Percentiles rank a stretch among this genome's conserved stretches.
Conservation (phyloP, 2,329 filamentous ascomycete genomes). For the Cladosporium oxysporum region DNA sequence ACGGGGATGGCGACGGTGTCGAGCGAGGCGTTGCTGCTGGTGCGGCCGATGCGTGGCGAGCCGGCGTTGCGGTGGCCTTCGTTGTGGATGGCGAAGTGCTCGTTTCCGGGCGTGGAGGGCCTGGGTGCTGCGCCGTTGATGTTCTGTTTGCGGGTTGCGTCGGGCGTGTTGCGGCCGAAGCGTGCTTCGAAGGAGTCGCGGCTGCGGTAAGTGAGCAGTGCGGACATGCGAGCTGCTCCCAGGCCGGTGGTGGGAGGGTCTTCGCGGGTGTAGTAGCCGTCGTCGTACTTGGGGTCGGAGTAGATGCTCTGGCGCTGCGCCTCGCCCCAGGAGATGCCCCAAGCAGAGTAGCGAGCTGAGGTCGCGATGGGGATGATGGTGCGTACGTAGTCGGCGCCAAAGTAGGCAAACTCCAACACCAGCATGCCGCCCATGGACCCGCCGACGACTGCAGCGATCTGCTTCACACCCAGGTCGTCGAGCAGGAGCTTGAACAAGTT, state of each 20-base stretch:
- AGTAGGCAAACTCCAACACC: slow-evolving; percentile 88
- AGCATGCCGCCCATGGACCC: slow-evolving; percentile 89
- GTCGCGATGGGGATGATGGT: slow-evolving; percentile 82
- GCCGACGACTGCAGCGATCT: slow-evolving; percentile 76
- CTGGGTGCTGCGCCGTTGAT: slow-evolving; percentile 67
- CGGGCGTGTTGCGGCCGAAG: slow-evolving; percentile 90
- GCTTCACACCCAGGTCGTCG: slow-evolving; percentile 76
- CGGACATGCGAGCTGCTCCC: slow-evolving; percentile 94
- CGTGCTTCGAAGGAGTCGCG: slow-evolving; percentile 95
- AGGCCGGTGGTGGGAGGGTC: slow-evolving; percentile 86
- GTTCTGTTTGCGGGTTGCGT: slow-evolving; percentile 78
- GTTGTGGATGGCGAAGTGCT: slow-evolving; percentile 56
- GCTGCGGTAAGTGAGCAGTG: slow-evolving; percentile 91
- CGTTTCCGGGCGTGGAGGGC: slow-evolving; percentile 43
- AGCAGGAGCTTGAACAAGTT: slow-evolving; percentile 79
- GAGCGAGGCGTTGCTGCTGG: slow-evolving; percentile 33
- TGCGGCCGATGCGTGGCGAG: slow-evolving; percentile 46
- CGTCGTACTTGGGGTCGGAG: slow-evolving; percentile 96
- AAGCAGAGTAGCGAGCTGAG: slow-evolving; percentile 80
- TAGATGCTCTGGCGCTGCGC: slow-evolving; percentile 93
- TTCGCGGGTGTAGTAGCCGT: slow-evolving; percentile 87
- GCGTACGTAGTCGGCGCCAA: slow-evolving; percentile 81
- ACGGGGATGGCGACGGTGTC: slow-evolving; percentile 28
- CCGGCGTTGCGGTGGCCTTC: slow-evolving; percentile 52
- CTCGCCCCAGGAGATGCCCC: slow-evolving; percentile 90